Percentiles rank a stretch among this genome's conserved stretches.
phyloP scores from a whole-genome alignment of 768 basidiomycete species.

The Tephrocybe rancida region DNA sequence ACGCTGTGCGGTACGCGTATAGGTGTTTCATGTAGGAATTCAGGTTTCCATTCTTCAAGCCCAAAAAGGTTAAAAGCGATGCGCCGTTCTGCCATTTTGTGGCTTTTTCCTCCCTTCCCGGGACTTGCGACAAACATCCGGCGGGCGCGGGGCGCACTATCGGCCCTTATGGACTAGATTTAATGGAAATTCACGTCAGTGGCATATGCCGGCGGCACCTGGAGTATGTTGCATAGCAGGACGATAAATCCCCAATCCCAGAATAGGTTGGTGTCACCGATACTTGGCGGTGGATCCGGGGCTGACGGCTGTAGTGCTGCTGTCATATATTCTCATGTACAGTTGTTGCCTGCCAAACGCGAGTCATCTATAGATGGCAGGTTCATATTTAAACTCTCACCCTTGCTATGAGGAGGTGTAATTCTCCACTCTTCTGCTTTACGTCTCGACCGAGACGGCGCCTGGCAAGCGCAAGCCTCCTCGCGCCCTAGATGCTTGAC shows the following conservation, averaged over 20 bases:
- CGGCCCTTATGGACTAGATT: neutral
- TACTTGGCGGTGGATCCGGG: slow-evolving; percentile 4
- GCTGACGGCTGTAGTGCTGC: slow-evolving; percentile 7
- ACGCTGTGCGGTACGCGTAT: slow-evolving; percentile 6
- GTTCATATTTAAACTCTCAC: slow-evolving; percentile 7
- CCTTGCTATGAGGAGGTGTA: neutral
- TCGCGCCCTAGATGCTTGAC: slow-evolving; percentile 18
- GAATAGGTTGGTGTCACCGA: neutral
- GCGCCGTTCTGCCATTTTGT: neutral
- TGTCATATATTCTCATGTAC: slow-evolving; percentile 3
- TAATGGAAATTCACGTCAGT: neutral
- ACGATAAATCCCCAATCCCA: neutral
- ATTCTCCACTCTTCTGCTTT: neutral
- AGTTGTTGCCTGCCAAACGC: slow-evolving; percentile 2
- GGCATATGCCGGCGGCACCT: neutral
- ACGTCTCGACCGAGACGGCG: neutral
- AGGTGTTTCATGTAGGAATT: slow-evolving; percentile 6
- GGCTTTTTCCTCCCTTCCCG: slow-evolving; percentile 2
- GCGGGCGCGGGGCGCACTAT: slow-evolving; percentile 2
- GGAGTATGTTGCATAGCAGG: neutral
- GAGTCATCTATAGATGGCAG: slow-evolving; percentile 7
- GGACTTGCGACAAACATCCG: slow-evolving; percentile 5
- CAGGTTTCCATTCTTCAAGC: neutral
- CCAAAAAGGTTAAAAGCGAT: neutral
- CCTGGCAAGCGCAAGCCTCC: slow-evolving; percentile 1